Conservation (phyloP, 495 filamentous ascomycete species). For the Neurospora sublineolata region DNA sequence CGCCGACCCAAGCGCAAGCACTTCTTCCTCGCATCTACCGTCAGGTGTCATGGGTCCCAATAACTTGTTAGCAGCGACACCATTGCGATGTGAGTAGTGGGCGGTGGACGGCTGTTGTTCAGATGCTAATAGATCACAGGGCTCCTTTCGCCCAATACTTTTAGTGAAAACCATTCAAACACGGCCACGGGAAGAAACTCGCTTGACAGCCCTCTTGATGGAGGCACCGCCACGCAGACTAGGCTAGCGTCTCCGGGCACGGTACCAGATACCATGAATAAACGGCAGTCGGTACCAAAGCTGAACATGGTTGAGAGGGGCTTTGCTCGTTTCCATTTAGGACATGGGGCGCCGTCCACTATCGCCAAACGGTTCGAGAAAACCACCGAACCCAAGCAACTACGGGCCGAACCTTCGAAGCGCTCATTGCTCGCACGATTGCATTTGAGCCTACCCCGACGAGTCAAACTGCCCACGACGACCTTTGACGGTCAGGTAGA, state of each 20-base stretch:
- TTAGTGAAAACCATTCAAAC: slow-evolving; percentile 4
- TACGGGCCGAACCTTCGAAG: slow-evolving; percentile 4
- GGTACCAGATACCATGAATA: slow-evolving; percentile 8
- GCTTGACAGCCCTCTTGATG: neutral
- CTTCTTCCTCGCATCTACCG: slow-evolving; percentile 4
- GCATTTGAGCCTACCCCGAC: slow-evolving; percentile 21
- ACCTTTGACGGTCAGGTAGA: slow-evolving; percentile 8
- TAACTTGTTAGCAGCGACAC: neutral
- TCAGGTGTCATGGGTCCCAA: neutral
- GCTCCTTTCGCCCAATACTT: neutral
- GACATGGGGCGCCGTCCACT: slow-evolving; percentile 15
- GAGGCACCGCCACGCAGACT: neutral
- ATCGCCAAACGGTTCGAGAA: slow-evolving; percentile 24
- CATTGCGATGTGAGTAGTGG: neutral
- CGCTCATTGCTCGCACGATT: slow-evolving; percentile 24
- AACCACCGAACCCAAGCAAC: slow-evolving; percentile 9
- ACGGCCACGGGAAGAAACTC: slow-evolving; percentile 1
- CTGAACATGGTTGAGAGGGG: slow-evolving; percentile 21
- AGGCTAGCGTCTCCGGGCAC: neutral
- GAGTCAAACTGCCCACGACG: slow-evolving; percentile 13
- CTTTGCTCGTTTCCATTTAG: slow-evolving; percentile 19
- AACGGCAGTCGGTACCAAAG: slow-evolving; percentile 17
- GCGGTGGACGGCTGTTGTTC: neutral
- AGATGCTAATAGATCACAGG: neutral
- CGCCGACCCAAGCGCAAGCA: slow-evolving; percentile 3